These are phyloP conservation scores for Suhomyces ambrosiae DNA, from an alignment of 1,139 yeast genomes.

Conservation along the genomic window DNA sequence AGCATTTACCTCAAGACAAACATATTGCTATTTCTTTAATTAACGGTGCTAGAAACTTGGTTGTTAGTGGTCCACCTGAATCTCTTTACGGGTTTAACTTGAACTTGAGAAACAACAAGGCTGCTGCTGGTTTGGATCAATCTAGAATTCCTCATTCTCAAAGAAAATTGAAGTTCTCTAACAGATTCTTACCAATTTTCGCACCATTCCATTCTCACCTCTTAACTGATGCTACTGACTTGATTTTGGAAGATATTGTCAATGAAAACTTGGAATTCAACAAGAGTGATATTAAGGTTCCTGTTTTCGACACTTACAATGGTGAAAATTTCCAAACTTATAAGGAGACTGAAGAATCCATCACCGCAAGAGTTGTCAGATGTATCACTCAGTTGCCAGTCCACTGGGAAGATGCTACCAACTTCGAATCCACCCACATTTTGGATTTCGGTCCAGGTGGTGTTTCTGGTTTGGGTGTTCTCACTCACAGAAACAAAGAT, in stretches of 20 bases:
- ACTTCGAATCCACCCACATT: conserved; percentile 80
- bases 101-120: conserved; percentile 90
- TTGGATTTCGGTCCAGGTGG: conserved; percentile 99
- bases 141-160: conserved; percentile 90
- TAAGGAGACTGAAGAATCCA: conserved; percentile 41
- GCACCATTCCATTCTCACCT: conserved; percentile 97
- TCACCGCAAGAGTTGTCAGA: conserved; percentile 65
- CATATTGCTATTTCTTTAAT: conserved; percentile 88
- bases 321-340: conserved; percentile 73
- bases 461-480: conserved; percentile 90
- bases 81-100: conserved; percentile 95
- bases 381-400: conserved; percentile 90
- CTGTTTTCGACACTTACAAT: conserved; percentile 87
- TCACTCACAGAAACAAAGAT: conserved; percentile 96
- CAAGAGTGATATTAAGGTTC: conserved; percentile 64
- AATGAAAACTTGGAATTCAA: conserved; percentile 53
- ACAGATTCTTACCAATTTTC: conserved; percentile 91
- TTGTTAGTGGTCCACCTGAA: conserved; percentile 97
- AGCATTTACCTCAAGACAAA: conserved; percentile 88
- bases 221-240: conserved; percentile 68
- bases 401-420: conserved; percentile 90
- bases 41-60: conserved; percentile 95
- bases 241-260: conserved; percentile 66
- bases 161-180: conserved; percentile 89
- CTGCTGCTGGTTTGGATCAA: conserved; percentile 92